Percentiles rank a stretch among this genome's conserved stretches.
These are phyloP conservation scores for Cenococcum geophilum DNA, from an alignment of 495 filamentous ascomycete genomes.

Conservation along the genomic window DNA sequence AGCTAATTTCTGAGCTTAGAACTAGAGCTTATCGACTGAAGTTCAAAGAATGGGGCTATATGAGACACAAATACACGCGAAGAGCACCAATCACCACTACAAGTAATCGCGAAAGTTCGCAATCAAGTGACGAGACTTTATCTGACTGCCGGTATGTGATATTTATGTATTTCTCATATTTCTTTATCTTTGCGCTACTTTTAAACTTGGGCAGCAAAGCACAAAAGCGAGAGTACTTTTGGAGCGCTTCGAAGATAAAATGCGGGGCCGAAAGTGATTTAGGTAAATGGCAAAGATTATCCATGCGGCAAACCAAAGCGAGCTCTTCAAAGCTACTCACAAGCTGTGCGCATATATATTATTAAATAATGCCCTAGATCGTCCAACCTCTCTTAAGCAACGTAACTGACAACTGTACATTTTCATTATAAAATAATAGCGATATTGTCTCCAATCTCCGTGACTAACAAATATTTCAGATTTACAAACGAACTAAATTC, in stretches of 20 bases:
- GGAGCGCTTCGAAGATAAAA: too few relatives aligned
- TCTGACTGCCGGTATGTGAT: background rate
- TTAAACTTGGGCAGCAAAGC: background rate
- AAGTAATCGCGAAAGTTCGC: background rate
- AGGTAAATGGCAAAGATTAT: too few relatives aligned
- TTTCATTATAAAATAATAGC: too few relatives aligned
- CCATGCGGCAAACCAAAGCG: too few relatives aligned
- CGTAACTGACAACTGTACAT: too few relatives aligned
- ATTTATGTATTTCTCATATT: background rate
- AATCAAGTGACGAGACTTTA: background rate
- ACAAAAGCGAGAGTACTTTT: background rate
- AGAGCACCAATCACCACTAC: background rate
- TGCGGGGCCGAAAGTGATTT: too few relatives aligned
- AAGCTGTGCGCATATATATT: too few relatives aligned
- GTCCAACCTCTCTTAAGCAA: too few relatives aligned
- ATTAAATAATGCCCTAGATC: too few relatives aligned
- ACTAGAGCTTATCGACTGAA: conserved; percentile 29
- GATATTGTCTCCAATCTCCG: too few relatives aligned
- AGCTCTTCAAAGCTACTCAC: too few relatives aligned
- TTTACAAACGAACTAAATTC: background rate
- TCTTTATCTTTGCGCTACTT: background rate
- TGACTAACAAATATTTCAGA: too few relatives aligned
- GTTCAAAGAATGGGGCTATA: conserved; percentile 26
- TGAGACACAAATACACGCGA: conserved; percentile 2
- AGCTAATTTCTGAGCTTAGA: background rate